Evolutionary conservation across 805 yeast species (phyloP).

Genomic region (Saturnispora diversa): DNA sequence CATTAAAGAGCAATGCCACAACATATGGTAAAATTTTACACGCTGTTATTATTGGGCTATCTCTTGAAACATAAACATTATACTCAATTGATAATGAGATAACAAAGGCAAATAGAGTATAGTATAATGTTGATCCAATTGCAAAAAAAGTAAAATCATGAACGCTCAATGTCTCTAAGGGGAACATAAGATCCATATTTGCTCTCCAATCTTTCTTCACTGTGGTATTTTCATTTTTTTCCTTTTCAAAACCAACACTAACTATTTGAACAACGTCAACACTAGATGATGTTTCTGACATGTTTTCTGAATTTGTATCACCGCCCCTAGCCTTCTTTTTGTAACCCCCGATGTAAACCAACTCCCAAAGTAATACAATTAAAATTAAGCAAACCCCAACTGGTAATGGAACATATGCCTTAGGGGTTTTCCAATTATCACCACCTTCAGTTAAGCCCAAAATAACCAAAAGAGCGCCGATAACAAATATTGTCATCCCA

Average conservation of each 20-base stretch:
- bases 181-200: conserved; percentile 18
- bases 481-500: conserved; percentile 30
- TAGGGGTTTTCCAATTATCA: conserved; percentile 34
- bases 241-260: conserved; percentile 5
- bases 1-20: conserved; percentile 26
- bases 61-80: conserved; percentile 25
- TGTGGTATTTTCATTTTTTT: not conserved
- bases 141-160: conserved; percentile 18
- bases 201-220: conserved; percentile 14
- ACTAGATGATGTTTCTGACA: not conserved
- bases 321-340: conserved; percentile 11
- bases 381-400: conserved; percentile 31
- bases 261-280: not conserved
- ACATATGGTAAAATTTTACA: conserved; percentile 31
- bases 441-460: conserved; percentile 42
- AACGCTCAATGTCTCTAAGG: conserved; percentile 17
- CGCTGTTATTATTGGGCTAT: conserved; percentile 31
- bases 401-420: conserved; percentile 36
- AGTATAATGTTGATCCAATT: conserved; percentile 12
- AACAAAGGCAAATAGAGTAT: conserved; percentile 10
- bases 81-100: conserved; percentile 14
- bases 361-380: conserved; percentile 28
- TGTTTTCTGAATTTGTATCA: too few relatives aligned
- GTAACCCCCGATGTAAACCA: conserved; percentile 14
- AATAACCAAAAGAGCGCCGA: conserved; percentile 32